These are phyloP conservation scores for Talaromyces sp. DNA, from an alignment of 2,329 filamentous ascomycete species.

Conservation along the genomic window DNA sequence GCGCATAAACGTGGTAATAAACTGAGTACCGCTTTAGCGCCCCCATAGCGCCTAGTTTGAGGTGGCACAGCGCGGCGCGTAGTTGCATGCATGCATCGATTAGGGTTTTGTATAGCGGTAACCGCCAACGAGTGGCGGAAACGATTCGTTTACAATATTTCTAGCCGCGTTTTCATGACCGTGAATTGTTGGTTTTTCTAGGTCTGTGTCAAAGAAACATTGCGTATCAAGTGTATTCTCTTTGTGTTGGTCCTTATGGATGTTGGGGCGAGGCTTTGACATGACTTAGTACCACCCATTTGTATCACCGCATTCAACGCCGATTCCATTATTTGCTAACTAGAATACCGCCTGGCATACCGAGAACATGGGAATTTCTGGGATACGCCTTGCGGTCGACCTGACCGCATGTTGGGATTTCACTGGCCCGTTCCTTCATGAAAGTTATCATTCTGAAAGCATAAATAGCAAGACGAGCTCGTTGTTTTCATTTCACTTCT, in stretches of 20 bases:
- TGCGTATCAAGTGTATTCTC: background rate
- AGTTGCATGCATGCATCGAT: background rate
- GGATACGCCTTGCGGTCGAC: background rate
- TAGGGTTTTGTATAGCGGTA: background rate
- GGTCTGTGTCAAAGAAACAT: background rate
- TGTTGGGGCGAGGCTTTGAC: too few species aligned
- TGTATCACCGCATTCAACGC: background rate
- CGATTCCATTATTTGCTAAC: background rate
- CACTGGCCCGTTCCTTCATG: background rate
- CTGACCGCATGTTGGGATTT: background rate
- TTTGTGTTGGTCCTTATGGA: background rate
- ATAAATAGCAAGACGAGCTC: background rate
- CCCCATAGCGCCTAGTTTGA: background rate
- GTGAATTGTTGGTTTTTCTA: background rate
- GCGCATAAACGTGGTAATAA: background rate
- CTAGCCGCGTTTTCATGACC: background rate
- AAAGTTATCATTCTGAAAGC: background rate
- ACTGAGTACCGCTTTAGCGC: background rate
- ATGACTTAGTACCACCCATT: background rate
- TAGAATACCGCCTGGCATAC: background rate
- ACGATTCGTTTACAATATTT: background rate
- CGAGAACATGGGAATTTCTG: background rate
- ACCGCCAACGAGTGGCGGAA: background rate
- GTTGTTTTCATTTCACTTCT: background rate
- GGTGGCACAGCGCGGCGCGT: background rate